Evolutionary conservation across 2,329 filamentous ascomycete species (phyloP), one percentile per base, ranked within the genome.

Genomic region (Elsinoe arachidis): DNA sequence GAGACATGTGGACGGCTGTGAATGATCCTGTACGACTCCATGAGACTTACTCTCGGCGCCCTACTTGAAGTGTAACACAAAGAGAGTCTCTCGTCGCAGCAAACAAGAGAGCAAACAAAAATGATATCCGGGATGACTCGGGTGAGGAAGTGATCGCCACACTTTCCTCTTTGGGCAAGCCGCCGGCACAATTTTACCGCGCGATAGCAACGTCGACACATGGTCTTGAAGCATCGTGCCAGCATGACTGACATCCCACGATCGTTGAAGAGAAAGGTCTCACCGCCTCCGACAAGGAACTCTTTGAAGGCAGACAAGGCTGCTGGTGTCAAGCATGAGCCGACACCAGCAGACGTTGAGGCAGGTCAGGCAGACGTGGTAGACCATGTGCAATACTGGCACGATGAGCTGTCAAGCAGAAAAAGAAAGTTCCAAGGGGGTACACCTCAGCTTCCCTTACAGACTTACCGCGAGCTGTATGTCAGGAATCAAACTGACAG

Each of bases 351-450:
- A 17, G 74, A 75, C 12, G 73, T 82, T 3, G 78, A 82, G 70
- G 77, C 79, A 37, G 79, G 78, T 7, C 62, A 76, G 61, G 68
- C 73, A 5, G 62, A 71, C 38, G 71, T 80, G n/a, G 64, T 69
- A 4, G 70, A 81, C 56, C 77, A 79, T 60, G 67, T 81, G 2
- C 63, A 66, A 2, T 76, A 77, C 62, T 78, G 80, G 63, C 72
- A 72, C 21, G 62, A 68, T 6, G 73, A 73, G 46, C 68, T 10
- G 55, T 58, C 7, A 5, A 61, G 3, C 21, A 57, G 10, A 52
- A 56, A 7, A 56, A 63, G 2, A 26, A 19, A 19, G 17, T 11
- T 23, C 21, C 17, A 14, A 5, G 26, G 26, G 15, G 19, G 26
- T 1, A 23, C 21, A 26, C 69, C 72, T 17, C 69, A 69, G 15